phyloP scores from a whole-genome alignment of 768 basidiomycete genomes.

The Kwoniella pini region DNA sequence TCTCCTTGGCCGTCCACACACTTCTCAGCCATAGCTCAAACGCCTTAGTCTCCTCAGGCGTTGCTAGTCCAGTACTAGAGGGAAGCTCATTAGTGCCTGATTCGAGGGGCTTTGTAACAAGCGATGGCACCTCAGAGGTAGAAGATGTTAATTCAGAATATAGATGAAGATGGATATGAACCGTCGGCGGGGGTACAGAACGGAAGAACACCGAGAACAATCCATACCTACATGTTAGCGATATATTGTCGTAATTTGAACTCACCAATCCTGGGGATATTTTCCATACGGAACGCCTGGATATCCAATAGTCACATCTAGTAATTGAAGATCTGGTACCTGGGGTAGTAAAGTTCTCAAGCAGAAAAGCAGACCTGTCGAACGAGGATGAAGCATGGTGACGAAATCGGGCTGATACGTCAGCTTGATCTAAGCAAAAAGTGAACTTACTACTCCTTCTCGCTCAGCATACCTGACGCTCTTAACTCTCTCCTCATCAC shows the following conservation, averaged over 20 bases:
- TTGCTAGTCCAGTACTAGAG: slow-evolving; percentile 52
- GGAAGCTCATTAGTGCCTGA: slow-evolving; percentile 45
- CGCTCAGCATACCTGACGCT: slow-evolving; percentile 87
- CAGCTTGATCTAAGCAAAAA: not conserved
- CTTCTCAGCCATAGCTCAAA: slow-evolving; percentile 84
- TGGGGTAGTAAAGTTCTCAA: slow-evolving; percentile 76
- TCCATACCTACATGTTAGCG: slow-evolving; percentile 62
- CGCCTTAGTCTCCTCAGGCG: slow-evolving; percentile 62
- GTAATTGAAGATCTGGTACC: slow-evolving; percentile 71
- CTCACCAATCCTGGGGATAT: slow-evolving; percentile 71
- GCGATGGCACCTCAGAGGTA: slow-evolving; percentile 55
- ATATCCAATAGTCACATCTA: slow-evolving; percentile 92
- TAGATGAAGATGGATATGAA: slow-evolving; percentile 83
- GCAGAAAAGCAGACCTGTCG: slow-evolving; percentile 84
- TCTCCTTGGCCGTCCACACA: slow-evolving; percentile 84
- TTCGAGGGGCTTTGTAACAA: slow-evolving; percentile 30
- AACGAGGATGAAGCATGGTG: slow-evolving; percentile 83
- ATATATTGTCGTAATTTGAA: not conserved
- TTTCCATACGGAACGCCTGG: slow-evolving; percentile 79
- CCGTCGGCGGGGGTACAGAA: slow-evolving; percentile 74
- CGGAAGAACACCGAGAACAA: slow-evolving; percentile 82
- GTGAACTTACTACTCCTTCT: slow-evolving; percentile 73
- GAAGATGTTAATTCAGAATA: slow-evolving; percentile 62
- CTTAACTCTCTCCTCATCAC: slow-evolving; percentile 76
- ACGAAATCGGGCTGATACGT: slow-evolving; percentile 68